Evolutionary conservation across 306 rosid genomes (phyloP).

Genomic region (Prunus davidiana): DNA sequence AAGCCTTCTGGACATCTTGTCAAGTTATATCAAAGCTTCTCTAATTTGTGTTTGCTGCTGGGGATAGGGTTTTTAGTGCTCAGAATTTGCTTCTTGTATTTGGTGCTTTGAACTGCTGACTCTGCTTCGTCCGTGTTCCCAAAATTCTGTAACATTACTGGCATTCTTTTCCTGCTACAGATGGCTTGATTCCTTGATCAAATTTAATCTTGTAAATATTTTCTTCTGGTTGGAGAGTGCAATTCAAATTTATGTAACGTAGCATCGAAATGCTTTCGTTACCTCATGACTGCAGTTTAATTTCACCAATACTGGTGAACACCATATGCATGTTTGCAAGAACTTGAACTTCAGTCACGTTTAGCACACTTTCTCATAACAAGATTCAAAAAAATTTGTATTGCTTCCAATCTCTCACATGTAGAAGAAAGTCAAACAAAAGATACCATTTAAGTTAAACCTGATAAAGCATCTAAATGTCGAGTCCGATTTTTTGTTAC

Average conservation of each 20-base stretch:
- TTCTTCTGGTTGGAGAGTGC: slow-evolving; percentile 14
- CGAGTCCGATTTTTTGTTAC: too few relatives aligned
- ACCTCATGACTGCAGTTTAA: neutral
- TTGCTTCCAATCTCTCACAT: neutral
- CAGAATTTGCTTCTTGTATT: slow-evolving; percentile 10
- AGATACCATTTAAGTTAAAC: neutral
- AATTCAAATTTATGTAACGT: slow-evolving; percentile 21
- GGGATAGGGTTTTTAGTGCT: slow-evolving; percentile 6
- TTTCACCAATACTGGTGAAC: too few relatives aligned
- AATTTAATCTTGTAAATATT: slow-evolving; percentile 35
- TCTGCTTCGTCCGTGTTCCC: neutral
- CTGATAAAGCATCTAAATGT: neutral
- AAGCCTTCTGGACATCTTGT: slow-evolving; percentile 89
- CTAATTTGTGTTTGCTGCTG: slow-evolving; percentile 39
- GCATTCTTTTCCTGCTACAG: slow-evolving; percentile 23
- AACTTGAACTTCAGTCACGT: neutral
- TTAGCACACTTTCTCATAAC: neutral
- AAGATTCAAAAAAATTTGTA: neutral
- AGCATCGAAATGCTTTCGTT: neutral
- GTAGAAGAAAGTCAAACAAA: neutral
- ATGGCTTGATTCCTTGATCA: slow-evolving; percentile 24
- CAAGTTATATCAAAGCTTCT: slow-evolving; percentile 92
- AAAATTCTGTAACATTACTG: slow-evolving; percentile 15
- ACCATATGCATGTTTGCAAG: neutral
- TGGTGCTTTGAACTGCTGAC: slow-evolving; percentile 3